A percentile compares a stretch with the other conserved stretches of the same genome.
phyloP scores from a whole-genome alignment of 2,329 filamentous ascomycete genomes.

The Cucurbitaria berberidis region DNA sequence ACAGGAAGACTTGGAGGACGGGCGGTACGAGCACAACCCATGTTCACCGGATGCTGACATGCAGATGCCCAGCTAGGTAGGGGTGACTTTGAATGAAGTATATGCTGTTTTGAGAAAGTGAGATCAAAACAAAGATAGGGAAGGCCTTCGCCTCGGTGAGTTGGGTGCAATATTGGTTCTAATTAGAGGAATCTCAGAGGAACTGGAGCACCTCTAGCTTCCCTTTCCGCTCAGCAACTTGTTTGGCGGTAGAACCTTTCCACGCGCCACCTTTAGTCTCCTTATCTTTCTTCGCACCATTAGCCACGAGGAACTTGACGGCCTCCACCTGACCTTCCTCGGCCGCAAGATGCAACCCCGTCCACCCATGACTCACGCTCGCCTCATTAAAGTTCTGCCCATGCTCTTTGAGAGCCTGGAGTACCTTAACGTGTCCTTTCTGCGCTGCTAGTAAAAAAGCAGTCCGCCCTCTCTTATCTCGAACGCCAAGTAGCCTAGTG shows the following conservation, averaged over 20 bases:
- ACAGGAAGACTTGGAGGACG: not conserved
- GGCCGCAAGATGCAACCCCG: constrained; percentile 21
- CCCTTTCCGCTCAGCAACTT: constrained; percentile 16
- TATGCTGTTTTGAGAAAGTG: too few relatives aligned
- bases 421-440: constrained; percentile 15
- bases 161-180: not conserved
- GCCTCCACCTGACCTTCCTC: constrained; percentile 16
- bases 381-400: constrained; percentile 23
- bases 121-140: too few relatives aligned
- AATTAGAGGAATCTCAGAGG: not conserved
- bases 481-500: constrained; percentile 2
- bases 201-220: not conserved
- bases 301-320: constrained; percentile 12
- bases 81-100: not conserved
- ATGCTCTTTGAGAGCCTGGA: constrained; percentile 13
- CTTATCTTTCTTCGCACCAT: constrained; percentile 15
- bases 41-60: not conserved
- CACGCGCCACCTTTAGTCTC: constrained; percentile 11
- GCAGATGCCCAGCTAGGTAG: not conserved
- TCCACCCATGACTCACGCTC: constrained; percentile 19
- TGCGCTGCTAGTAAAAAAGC: constrained; percentile 20
- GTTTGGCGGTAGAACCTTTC: constrained; percentile 15
- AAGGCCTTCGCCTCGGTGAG: too few relatives aligned
- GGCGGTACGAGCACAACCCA: not conserved
- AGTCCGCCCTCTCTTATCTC: constrained; percentile 16